Conservation (phyloP, 2,329 filamentous ascomycete genomes). For the Erysiphe pulchra region DNA sequence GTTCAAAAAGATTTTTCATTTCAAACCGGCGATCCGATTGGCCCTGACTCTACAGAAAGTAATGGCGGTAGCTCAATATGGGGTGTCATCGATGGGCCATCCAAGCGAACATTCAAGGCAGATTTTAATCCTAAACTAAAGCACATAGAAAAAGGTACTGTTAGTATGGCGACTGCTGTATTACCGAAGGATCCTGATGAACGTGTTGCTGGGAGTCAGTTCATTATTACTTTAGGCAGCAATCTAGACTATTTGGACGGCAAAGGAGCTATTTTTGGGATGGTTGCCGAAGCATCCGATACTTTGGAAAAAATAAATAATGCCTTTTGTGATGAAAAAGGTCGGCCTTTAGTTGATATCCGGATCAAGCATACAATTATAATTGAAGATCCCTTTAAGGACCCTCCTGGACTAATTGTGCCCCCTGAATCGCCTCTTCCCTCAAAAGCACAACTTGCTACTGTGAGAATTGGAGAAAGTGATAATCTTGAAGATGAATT, state of each 20-base stretch:
- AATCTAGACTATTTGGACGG: conserved; percentile 77
- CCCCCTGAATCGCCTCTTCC: conserved; percentile 61
- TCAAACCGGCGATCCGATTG: conserved; percentile 83
- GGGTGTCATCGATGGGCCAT: conserved; percentile 47
- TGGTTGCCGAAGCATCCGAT: conserved; percentile 90
- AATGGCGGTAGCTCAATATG: conserved; percentile 89
- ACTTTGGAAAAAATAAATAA: conserved; percentile 80
- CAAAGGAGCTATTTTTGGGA: conserved; percentile 84
- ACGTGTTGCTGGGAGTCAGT: conserved; percentile 69
- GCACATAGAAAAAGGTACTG: conserved; percentile 68
- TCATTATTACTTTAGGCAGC: conserved; percentile 75
- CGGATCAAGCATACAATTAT: conserved; percentile 80
- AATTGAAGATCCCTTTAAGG: conserved; percentile 75
- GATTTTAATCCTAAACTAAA: conserved; percentile 70
- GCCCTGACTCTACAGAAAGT: conserved; percentile 57
- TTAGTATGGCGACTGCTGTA: conserved; percentile 89
- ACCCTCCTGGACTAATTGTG: conserved; percentile 51
- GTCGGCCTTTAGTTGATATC: conserved; percentile 78
- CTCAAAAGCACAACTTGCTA: conserved; percentile 63
- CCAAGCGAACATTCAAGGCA: conserved; percentile 57
- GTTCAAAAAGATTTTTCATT: conserved; percentile 91
- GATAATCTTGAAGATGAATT: conserved; percentile 49
- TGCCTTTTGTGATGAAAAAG: conserved; percentile 64
- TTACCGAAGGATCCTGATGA: conserved; percentile 52
- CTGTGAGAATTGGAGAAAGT: conserved; percentile 76